phyloP scores from a whole-genome alignment of 257 asterid genomes.

The Leonotis leonurus region DNA sequence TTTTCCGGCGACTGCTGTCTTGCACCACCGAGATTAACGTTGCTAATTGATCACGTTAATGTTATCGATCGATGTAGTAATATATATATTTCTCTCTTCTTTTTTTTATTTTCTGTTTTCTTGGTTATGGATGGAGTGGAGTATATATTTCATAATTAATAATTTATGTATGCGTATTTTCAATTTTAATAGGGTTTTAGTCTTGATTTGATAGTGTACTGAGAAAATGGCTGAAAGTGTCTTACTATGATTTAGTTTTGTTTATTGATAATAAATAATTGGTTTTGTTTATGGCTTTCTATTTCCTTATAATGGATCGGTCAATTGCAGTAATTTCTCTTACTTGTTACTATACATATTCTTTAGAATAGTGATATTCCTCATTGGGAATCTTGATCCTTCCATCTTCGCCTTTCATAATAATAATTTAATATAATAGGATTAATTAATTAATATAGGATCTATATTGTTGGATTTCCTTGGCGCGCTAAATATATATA shows the following conservation, averaged over 20 bases:
- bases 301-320: not conserved
- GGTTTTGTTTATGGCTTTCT: not conserved
- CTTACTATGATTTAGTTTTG: not conserved
- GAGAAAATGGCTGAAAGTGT: not conserved
- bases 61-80: too few relatives aligned
- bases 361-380: too few relatives aligned
- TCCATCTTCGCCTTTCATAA: too few relatives aligned
- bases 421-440: too few relatives aligned
- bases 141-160: slow-evolving; percentile 10
- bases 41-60: slow-evolving; percentile 50
- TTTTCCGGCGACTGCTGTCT: slow-evolving; percentile 64
- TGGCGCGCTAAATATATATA: too few relatives aligned
- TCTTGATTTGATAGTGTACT: not conserved
- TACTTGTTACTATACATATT: too few relatives aligned
- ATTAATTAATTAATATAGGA: too few relatives aligned
- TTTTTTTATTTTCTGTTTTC: not conserved
- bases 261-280: not conserved
- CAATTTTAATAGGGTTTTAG: not conserved
- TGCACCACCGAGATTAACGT: slow-evolving; percentile 81
- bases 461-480: too few relatives aligned
- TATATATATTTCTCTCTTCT: not conserved
- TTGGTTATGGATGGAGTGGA: not conserved
- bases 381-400: too few relatives aligned
- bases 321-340: too few relatives aligned
- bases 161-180: not conserved